Conservation (phyloP, 345 rosid genomes). For the Bretschneidera sinensis region DNA sequence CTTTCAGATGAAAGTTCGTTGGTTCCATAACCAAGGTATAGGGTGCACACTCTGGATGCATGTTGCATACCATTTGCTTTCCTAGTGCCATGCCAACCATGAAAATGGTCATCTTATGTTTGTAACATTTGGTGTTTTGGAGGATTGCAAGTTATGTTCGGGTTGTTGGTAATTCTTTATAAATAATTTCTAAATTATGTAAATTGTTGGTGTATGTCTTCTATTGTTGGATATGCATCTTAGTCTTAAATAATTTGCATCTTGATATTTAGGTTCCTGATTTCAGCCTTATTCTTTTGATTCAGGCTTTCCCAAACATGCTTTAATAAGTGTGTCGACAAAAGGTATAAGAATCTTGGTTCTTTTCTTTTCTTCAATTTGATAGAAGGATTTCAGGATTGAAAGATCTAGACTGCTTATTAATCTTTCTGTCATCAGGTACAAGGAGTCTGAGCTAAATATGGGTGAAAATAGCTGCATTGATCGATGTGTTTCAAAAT, state of each 20-base stretch:
- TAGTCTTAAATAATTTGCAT: neutral
- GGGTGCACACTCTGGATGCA: too few species aligned
- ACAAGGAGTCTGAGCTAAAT: conserved; percentile 89
- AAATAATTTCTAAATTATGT: too few species aligned
- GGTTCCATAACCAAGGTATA: too few species aligned
- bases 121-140: too few species aligned
- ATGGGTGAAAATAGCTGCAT: conserved; percentile 99
- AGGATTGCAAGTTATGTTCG: too few species aligned
- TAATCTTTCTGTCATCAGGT: conserved; percentile 39
- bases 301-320: conserved; percentile 90
- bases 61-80: too few species aligned
- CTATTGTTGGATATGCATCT: neutral
- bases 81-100: too few species aligned
- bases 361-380: conserved; percentile 3
- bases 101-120: too few species aligned
- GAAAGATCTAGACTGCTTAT: conserved; percentile 4
- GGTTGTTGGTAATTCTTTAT: too few species aligned
- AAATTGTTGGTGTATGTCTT: neutral
- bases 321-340: conserved; percentile 89
- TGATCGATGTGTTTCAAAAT: conserved; percentile 93
- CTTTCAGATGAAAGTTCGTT: too few species aligned
- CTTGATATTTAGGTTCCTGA: neutral
- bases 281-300: conserved; percentile 5
- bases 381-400: neutral
- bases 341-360: conserved; percentile 43